Conservation (phyloP, 2,329 filamentous ascomycete genomes). For the Paraphaeosphaeria sporulosa region DNA sequence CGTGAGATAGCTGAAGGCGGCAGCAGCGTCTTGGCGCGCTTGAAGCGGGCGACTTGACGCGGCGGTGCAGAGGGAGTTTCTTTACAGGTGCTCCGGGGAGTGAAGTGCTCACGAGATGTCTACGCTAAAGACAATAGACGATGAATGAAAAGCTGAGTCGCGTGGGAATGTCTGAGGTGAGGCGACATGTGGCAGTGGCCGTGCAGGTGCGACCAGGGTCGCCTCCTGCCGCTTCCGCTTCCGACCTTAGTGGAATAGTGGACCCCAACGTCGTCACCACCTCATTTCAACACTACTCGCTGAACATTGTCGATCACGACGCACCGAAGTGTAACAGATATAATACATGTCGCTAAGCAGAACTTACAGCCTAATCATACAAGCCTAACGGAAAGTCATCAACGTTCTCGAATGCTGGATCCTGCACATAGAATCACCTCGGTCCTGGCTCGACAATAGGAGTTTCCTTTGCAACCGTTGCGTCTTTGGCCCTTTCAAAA, state of each 20-base stretch:
- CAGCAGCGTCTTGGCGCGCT: conserved; percentile 40
- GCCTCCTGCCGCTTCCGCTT: conserved; percentile 3
- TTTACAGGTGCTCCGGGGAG: neutral
- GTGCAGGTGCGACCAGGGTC: conserved; percentile 1
- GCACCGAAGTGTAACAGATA: too few species aligned
- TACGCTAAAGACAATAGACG: neutral
- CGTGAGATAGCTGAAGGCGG: conserved; percentile 32
- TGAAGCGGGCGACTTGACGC: conserved; percentile 41
- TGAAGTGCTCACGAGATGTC: neutral
- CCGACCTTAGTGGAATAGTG: neutral
- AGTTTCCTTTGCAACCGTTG: neutral
- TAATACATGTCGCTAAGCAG: neutral
- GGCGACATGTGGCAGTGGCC: conserved; percentile 12
- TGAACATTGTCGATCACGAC: neutral
- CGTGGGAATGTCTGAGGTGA: conserved; percentile 8
- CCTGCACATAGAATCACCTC: too few species aligned
- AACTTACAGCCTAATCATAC: neutral
- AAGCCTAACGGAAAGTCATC: neutral
- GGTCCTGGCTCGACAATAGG: neutral
- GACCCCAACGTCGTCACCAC: conserved; percentile 4
- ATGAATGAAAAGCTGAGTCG: conserved; percentile 3
- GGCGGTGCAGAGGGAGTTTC: conserved; percentile 22
- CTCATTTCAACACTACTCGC: neutral
- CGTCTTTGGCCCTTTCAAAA: neutral
- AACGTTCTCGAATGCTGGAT: neutral